Conservation (phyloP, 169 alveolate species). For the Neospora caninum region DNA sequence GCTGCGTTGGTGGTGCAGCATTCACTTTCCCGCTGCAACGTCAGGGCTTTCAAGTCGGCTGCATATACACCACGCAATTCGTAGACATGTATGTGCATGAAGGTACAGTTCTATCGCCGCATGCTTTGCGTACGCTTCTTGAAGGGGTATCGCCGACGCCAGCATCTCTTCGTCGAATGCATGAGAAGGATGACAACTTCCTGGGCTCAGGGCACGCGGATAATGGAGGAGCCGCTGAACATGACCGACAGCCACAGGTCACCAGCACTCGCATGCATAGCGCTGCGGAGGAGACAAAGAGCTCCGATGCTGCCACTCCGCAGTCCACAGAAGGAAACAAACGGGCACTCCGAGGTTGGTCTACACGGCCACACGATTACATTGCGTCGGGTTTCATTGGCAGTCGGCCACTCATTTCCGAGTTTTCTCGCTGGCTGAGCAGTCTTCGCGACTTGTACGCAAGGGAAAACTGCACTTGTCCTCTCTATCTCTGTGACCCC, state of each 20-base stretch:
- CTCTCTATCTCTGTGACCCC: constrained; percentile 71
- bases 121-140: constrained; percentile 59
- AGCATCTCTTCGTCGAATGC: background rate
- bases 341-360: background rate
- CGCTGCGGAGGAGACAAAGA: too few species aligned
- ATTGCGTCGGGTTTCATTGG: constrained; percentile 62
- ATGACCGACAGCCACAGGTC: background rate
- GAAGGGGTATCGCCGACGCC: constrained; percentile 14
- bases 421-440: constrained; percentile 18
- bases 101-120: constrained; percentile 69
- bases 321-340: too few species aligned
- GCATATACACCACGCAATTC: constrained; percentile 74
- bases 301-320: too few species aligned
- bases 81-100: constrained; percentile 65
- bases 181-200: background rate
- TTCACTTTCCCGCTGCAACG: constrained; percentile 75
- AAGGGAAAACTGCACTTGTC: background rate
- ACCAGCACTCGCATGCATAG: too few species aligned
- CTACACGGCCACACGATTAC: constrained; percentile 25
- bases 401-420: background rate
- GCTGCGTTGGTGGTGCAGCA: constrained; percentile 76
- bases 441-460: background rate
- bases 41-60: constrained; percentile 74
- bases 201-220: background rate
- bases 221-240: background rate